These are phyloP conservation scores for Flaveria trinervia DNA, from an alignment of 129 eudicot genomes.

Conservation along the genomic window DNA sequence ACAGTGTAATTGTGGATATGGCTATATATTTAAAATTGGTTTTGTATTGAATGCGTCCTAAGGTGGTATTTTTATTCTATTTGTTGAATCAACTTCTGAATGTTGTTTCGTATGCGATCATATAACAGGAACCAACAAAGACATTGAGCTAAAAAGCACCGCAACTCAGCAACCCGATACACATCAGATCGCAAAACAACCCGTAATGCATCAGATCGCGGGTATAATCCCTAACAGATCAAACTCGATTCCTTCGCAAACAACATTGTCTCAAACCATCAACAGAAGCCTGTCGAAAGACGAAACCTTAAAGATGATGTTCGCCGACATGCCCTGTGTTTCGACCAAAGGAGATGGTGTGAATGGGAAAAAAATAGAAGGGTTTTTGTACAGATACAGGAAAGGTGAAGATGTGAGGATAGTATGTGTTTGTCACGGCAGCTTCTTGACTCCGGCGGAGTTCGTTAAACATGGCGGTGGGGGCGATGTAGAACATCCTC, in stretches of 20 bases:
- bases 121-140: conserved; percentile 35
- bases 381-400: conserved; percentile 60
- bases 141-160: conserved; percentile 18
- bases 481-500: conserved; percentile 60
- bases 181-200: neutral
- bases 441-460: conserved; percentile 65
- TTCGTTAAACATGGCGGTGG: conserved; percentile 86
- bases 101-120: neutral
- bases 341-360: conserved; percentile 54
- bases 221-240: conserved; percentile 12
- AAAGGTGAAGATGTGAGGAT: conserved; percentile 62
- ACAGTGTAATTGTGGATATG: too few species aligned
- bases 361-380: conserved; percentile 49
- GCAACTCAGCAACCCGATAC: conserved; percentile 21
- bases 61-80: too few species aligned
- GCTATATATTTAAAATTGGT: too few species aligned
- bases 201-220: neutral
- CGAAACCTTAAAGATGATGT: conserved; percentile 37
- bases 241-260: conserved; percentile 10
- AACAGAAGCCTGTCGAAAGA: conserved; percentile 10
- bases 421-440: conserved; percentile 81
- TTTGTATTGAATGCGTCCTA: too few species aligned
- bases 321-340: conserved; percentile 61
- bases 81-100: neutral
- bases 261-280: neutral